Conservation (phyloP, 2,329 filamentous ascomycete species). For the Colletotrichum camelliae region DNA sequence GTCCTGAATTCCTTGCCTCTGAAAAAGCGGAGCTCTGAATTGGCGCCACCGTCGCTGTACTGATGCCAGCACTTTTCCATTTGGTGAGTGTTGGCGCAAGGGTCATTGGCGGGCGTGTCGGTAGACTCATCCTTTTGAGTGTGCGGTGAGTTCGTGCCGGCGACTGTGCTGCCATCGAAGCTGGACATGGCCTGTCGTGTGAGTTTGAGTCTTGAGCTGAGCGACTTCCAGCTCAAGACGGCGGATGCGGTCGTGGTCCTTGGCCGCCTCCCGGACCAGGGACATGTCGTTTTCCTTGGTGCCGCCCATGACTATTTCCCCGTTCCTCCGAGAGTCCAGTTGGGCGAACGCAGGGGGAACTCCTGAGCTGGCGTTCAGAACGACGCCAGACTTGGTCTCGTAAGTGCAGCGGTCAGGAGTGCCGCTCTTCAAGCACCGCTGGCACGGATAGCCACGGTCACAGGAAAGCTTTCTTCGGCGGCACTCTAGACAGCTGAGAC, state of each 20-base stretch:
- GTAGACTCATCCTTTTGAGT: constrained; percentile 49
- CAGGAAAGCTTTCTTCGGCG: constrained; percentile 66
- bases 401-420: constrained; percentile 66
- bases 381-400: constrained; percentile 59
- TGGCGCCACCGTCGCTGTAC: constrained; percentile 48
- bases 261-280: constrained; percentile 41
- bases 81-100: constrained; percentile 27
- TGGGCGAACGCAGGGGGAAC: constrained; percentile 47
- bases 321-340: constrained; percentile 40
- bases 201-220: constrained; percentile 58
- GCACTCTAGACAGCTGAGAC: constrained; percentile 66
- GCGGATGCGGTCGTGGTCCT: constrained; percentile 64
- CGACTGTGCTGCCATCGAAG: constrained; percentile 58
- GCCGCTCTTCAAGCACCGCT: constrained; percentile 67
- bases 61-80: constrained; percentile 25
- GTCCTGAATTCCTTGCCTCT: constrained; percentile 65
- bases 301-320: constrained; percentile 35
- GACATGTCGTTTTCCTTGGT: constrained; percentile 38
- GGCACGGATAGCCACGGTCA: constrained; percentile 65
- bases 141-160: constrained; percentile 47
- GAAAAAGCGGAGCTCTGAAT: constrained; percentile 62
- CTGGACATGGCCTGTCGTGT: constrained; percentile 47
- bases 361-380: constrained; percentile 53
- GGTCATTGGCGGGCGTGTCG: constrained; percentile 34
- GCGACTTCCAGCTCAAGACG: constrained; percentile 64